Evolutionary conservation across 176 grass and related monocot species (phyloP), one percentile per base, ranked within the genome.

Genomic region (Aechmea fasciata): DNA sequence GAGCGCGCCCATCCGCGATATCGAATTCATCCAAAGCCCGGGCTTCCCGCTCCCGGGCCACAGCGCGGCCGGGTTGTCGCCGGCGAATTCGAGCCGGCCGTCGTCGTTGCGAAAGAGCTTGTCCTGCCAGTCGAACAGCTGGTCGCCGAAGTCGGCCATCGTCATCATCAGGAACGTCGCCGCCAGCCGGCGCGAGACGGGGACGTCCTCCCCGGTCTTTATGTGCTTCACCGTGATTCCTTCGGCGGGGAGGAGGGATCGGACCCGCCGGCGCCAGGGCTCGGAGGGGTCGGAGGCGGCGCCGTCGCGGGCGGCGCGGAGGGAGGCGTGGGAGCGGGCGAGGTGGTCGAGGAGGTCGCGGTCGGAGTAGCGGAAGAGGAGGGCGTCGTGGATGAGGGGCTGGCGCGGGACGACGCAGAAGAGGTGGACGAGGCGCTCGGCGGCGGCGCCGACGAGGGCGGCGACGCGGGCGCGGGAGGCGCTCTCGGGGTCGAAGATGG

Each of bases 121-220:
- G 83, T 96, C 92, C 73, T 96, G 88, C 73, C 83, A 96, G 77
- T 91, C 92, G 4, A 81, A 67, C 48, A 80, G 72, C 83, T 96
- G 92, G 72, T 96, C 88, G 51, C 88, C 86, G 73, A 84, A 86
- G 72, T 96, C 92, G 1, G 77, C 85, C 10, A 96, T 48, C 13
- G 92, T 87, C 80, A 96, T 86, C 10, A 91, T 69, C 15, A 96
- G 28, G 82, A 96, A 91, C 10, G 51, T 65, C 13, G 78, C 85
- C 17, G 75, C 13, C 28, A 85, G 66, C 52, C 78, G 28, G 63
- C 91, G 52, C 28, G 92, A 77, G 65, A 96, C 59, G 33, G 47
- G 48, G 47, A 96, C 88, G 1, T 74, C 72, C 68, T 96, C 85
- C n/a, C 85, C 83, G 11, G 88, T 96, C 69, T 78, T 71, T 81